Evolutionary conservation across 2,329 filamentous ascomycete species (phyloP).

Genomic region (Colletotrichum sp.): DNA sequence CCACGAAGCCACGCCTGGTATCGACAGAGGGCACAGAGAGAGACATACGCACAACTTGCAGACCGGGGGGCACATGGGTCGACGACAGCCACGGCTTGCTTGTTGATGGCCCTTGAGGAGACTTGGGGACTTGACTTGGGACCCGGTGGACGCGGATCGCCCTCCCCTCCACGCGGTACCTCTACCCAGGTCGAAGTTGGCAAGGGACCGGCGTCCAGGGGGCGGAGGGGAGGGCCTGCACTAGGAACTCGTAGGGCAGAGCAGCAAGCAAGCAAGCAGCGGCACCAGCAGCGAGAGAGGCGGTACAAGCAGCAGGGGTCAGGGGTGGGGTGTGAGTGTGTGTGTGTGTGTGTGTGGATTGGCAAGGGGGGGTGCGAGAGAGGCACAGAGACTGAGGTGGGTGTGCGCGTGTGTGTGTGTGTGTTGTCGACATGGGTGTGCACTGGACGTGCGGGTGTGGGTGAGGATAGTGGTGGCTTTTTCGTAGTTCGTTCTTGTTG

Average conservation of each 20-base stretch:
- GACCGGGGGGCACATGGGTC: slow-evolving; percentile 13
- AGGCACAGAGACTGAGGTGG: background rate
- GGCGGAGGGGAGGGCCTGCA: background rate
- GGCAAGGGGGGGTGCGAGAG: background rate
- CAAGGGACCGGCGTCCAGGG: slow-evolving; percentile 9
- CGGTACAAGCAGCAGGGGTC: slow-evolving; percentile 13
- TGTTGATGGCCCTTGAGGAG: background rate
- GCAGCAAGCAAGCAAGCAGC: slow-evolving; percentile 9
- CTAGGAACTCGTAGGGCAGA: slow-evolving; percentile 18
- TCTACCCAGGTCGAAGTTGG: background rate
- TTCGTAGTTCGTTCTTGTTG: background rate
- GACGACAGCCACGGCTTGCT: background rate
- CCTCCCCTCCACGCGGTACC: background rate
- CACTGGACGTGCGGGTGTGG: background rate
- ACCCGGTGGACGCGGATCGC: slow-evolving; percentile 12
- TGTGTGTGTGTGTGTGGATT: background rate
- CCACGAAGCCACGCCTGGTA: slow-evolving; percentile 7
- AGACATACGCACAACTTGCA: slow-evolving; percentile 5
- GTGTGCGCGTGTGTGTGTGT: background rate
- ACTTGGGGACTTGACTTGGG: slow-evolving; percentile 3
- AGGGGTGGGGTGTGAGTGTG: background rate
- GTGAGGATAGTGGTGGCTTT: background rate
- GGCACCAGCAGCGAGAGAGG: background rate
- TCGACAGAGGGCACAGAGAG: background rate
- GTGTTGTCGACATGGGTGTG: background rate